Evolutionary conservation across 352 stramenopile species (phyloP), one percentile per base, ranked within the genome.

Genomic region (Globisporangium lucens): DNA sequence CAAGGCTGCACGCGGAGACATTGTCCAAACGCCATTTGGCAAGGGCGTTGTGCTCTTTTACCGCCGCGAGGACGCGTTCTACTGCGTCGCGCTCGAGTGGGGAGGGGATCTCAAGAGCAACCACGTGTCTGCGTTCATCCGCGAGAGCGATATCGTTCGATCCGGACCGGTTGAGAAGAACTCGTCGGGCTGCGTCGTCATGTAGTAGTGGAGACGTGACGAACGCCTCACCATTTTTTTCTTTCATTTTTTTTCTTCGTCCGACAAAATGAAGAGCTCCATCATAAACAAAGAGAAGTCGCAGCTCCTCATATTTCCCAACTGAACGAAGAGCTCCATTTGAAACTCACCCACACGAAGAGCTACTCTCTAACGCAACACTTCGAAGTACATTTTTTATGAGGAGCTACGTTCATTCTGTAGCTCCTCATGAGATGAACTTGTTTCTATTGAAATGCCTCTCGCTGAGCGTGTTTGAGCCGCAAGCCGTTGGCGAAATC

Each of bases 401-500:
- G 38, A 46, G 12, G 38, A 46, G 4, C 38, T 46, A 46, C 38
- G 38, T 7, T 46, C 38, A 46, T 17, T 5, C 38, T 46, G 38
- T 17, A 55, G 51, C 27, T 59, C 53, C 20, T 46, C 55, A 29
- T 29, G 8, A 43, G 24, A 17, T 20, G 15, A 6, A 20, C 4
- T 46, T 22, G 30, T 30, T 13, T 56, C 56, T 51, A 52, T 33
- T 80, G 69, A 33, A 93, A 93, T 10, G 64, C 66, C 63, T 86
- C 72, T 12, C 71, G 69, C 29, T 89, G 77, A 51, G 75, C 68
- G 53, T 85, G 83, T 63, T 93, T 90, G 46, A 95, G 75, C 1
- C 84, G 85, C 55, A 89, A 80, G 17, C 85, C 84, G 61, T 95
- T 95, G 67, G 85, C 88, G 60, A 95, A 95, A 57, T 95, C 87